Conservation (phyloP, 208 protist species). For the Wallacemonas rigidus region DNA sequence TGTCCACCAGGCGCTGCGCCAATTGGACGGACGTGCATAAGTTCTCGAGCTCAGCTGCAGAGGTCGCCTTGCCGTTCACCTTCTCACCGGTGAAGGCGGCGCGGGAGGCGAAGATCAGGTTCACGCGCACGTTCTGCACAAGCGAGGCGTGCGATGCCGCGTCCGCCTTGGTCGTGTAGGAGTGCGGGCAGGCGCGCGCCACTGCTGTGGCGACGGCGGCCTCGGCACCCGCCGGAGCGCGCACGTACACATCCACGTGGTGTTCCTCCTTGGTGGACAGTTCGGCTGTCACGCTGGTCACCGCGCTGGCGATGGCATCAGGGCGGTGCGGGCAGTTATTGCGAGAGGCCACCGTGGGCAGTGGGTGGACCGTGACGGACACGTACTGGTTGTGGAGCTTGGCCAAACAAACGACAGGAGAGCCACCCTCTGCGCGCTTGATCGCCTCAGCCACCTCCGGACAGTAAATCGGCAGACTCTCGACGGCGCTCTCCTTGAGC, state of each 20-base stretch:
- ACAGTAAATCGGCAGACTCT: conserved; percentile 52
- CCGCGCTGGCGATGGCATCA: conserved; percentile 44
- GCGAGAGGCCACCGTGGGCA: conserved; percentile 57
- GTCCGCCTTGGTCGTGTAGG: conserved; percentile 54
- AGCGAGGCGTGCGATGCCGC: conserved; percentile 33
- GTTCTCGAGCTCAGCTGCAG: conserved; percentile 44
- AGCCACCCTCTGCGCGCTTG: conserved; percentile 24
- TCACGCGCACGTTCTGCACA: conserved; percentile 26
- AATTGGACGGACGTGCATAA: conserved; percentile 72
- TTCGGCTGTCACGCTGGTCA: conserved; percentile 30
- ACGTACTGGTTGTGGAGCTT: conserved; percentile 30
- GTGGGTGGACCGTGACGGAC: conserved; percentile 40
- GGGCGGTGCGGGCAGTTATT: conserved; percentile 73
- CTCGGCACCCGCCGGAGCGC: conserved; percentile 39
- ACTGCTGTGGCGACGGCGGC: conserved; percentile 49
- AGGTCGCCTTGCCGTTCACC: conserved; percentile 26
- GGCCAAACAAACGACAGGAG: conserved; percentile 13
- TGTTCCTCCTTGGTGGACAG: conserved; percentile 17
- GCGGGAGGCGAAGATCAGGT: conserved; percentile 51
- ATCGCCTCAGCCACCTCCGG: conserved; percentile 61
- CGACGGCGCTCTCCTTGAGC: conserved; percentile 42
- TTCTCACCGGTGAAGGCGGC: conserved; percentile 40
- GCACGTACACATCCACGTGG: conserved; percentile 59
- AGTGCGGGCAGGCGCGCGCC: conserved; percentile 45
- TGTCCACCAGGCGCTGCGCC: conserved; percentile 82